Evolutionary conservation across 116 monocot genomes (phyloP).

Genomic region (Dioscorea cayenensis): DNA sequence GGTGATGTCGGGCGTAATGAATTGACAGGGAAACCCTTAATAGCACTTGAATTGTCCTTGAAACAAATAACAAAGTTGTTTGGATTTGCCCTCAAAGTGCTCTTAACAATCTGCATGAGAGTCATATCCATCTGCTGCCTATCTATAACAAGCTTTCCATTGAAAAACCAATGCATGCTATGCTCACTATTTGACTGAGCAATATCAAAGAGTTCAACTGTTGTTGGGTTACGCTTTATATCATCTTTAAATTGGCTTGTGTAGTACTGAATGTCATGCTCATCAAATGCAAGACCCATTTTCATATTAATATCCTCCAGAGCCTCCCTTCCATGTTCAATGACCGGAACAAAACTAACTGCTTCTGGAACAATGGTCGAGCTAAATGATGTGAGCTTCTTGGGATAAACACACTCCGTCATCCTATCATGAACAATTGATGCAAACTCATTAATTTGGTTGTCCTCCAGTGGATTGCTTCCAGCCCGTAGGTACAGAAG

Average conservation of each 20-base stretch:
- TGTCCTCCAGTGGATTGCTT: constrained; percentile 31
- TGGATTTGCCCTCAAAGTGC: constrained; percentile 70
- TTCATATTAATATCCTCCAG: constrained; percentile 74
- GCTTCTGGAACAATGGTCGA: constrained; percentile 48
- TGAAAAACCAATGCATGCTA: constrained; percentile 95
- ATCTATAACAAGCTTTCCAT: constrained; percentile 81
- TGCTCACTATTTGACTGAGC: constrained; percentile 97
- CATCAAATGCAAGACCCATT: constrained; percentile 98
- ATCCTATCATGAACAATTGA: constrained; percentile 93
- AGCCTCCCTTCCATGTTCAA: constrained; percentile 69
- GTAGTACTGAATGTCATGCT: constrained; percentile 83
- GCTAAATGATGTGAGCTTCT: constrained; percentile 54
- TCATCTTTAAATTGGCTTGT: constrained; percentile 78
- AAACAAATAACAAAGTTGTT: constrained; percentile 92
- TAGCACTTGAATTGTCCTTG: constrained; percentile 98
- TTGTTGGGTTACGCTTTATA: constrained; percentile 83
- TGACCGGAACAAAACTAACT: constrained; percentile 54
- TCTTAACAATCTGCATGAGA: constrained; percentile 77
- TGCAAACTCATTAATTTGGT: constrained; percentile 55
- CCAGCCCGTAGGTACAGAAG: constrained; percentile 46
- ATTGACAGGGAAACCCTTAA: constrained; percentile 60
- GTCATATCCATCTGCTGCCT: constrained; percentile 52
- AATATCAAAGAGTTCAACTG: constrained; percentile 93
- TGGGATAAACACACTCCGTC: constrained; percentile 86
- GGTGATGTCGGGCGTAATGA: constrained; percentile 45